Evolutionary conservation across 2,329 filamentous ascomycete genomes (phyloP).

Genomic region (Pseudocercospora macadamiae): DNA sequence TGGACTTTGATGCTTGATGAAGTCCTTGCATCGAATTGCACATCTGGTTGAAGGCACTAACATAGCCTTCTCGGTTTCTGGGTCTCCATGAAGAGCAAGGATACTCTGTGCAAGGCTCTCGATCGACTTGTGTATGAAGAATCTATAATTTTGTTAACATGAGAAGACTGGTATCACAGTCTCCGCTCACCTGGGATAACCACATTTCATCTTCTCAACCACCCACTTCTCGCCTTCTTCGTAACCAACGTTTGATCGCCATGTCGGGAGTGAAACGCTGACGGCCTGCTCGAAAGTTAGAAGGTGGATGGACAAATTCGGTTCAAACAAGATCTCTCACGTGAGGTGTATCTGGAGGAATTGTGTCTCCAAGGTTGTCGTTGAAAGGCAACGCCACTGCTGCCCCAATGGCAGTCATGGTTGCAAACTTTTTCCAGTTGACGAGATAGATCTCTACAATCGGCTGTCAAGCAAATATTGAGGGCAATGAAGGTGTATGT

Average conservation of each 20-base stretch:
- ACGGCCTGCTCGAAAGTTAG: slow-evolving; percentile 67
- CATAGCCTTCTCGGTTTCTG: slow-evolving; percentile 68
- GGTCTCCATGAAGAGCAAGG: slow-evolving; percentile 62
- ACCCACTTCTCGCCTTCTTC: slow-evolving; percentile 92
- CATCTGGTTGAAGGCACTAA: slow-evolving; percentile 75
- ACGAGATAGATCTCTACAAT: too few species aligned
- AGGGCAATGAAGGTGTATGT: too few species aligned
- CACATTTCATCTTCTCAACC: slow-evolving; percentile 79
- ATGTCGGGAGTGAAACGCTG: slow-evolving; percentile 93
- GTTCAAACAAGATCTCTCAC: slow-evolving; percentile 53
- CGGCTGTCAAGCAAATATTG: too few species aligned
- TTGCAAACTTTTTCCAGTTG: not conserved
- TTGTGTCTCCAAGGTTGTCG: slow-evolving; percentile 63
- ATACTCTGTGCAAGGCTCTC: slow-evolving; percentile 72
- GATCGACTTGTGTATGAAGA: slow-evolving; percentile 89
- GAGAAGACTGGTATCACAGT: not conserved
- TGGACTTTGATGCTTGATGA: slow-evolving; percentile 66
- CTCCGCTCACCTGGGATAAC: slow-evolving; percentile 75
- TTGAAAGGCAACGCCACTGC: slow-evolving; percentile 36
- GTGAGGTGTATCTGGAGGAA: slow-evolving; percentile 77
- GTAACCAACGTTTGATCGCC: slow-evolving; percentile 87
- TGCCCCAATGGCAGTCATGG: slow-evolving; percentile 21
- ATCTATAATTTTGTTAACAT: slow-evolving; percentile 55
- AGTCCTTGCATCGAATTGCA: slow-evolving; percentile 74
- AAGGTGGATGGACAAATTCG: not conserved